Evolutionary conservation across 148 eudicot genomes (phyloP).

Genomic region (Fagopyrum esculentum): DNA sequence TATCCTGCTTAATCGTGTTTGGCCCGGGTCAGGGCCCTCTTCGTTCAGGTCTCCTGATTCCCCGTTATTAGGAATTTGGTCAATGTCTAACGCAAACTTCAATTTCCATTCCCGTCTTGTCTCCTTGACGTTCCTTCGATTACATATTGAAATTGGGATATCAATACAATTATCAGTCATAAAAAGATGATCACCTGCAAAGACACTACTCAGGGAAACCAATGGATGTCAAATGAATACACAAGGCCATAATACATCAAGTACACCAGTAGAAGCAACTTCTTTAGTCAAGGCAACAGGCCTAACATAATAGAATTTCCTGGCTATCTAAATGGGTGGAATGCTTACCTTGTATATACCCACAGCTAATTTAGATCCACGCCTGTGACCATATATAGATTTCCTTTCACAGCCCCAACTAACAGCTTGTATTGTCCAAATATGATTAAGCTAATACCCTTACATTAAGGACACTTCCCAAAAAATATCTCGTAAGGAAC

Average conservation of each 20-base stretch:
- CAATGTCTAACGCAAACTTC: conserved; percentile 66
- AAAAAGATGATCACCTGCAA: not conserved
- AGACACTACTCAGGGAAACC: not conserved
- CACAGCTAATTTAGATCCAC: too few relatives aligned
- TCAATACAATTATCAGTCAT: not conserved
- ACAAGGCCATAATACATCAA: not conserved
- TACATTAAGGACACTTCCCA: too few relatives aligned
- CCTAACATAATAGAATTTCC: too few relatives aligned
- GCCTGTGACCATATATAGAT: too few relatives aligned
- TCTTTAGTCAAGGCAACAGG: too few relatives aligned
- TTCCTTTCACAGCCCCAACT: too few relatives aligned
- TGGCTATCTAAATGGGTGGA: too few relatives aligned
- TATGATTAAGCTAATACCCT: too few relatives aligned
- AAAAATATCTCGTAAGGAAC: too few relatives aligned
- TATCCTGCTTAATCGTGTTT: conserved; percentile 80
- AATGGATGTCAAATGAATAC: not conserved
- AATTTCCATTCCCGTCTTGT: conserved; percentile 42
- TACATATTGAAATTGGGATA: not conserved
- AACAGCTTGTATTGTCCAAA: too few relatives aligned
- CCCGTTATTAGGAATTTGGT: conserved; percentile 45
- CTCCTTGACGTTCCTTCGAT: conserved; percentile 26
- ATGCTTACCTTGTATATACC: too few relatives aligned
- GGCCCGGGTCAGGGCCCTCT: conserved; percentile 45
- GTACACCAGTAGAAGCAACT: not conserved
- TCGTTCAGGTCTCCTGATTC: conserved; percentile 38